A percentile compares a stretch with the other conserved stretches of the same genome.
These are phyloP conservation scores for Mucor velutinosus DNA, from an alignment of 371 early-diverging fungal species.

Conservation along the genomic window DNA sequence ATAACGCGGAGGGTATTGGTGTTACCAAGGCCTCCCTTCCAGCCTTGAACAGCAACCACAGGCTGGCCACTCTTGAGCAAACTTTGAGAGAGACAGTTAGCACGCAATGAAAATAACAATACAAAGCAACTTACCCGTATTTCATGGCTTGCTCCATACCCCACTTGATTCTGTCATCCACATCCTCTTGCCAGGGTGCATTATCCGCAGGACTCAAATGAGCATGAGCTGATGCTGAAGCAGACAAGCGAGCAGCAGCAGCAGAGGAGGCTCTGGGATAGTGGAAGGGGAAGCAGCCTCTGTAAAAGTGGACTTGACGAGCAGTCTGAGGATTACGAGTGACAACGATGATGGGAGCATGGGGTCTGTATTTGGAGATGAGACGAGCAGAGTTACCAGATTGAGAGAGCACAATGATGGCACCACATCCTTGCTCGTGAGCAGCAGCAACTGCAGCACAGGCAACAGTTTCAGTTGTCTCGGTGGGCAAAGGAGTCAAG, in stretches of 20 bases:
- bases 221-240: constrained; percentile 22
- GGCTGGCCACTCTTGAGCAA: constrained; percentile 67
- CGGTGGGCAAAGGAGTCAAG: constrained; percentile 73
- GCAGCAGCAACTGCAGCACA: constrained; percentile 91
- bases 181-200: constrained; percentile 84
- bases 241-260: constrained; percentile 24
- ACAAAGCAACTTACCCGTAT: constrained; percentile 36
- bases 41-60: constrained; percentile 84
- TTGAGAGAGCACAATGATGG: constrained; percentile 83
- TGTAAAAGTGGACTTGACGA: constrained; percentile 83
- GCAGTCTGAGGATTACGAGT: constrained; percentile 87
- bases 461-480: constrained; percentile 92
- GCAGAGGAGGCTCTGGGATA: constrained; percentile 65
- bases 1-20: constrained; percentile 86
- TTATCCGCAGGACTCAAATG: constrained; percentile 49
- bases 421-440: constrained; percentile 83
- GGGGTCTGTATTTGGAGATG: constrained; percentile 94
- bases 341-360: constrained; percentile 89
- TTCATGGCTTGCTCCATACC: constrained; percentile 76
- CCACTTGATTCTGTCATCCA: constrained; percentile 78
- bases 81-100: constrained; percentile 19
- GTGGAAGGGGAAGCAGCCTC: constrained; percentile 91
- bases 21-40: constrained; percentile 81
- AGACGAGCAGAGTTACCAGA: constrained; percentile 90
- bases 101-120: not conserved